These are phyloP conservation scores for Crithidia acanthocephali DNA, from an alignment of 208 protist genomes.

Conservation along the genomic window DNA sequence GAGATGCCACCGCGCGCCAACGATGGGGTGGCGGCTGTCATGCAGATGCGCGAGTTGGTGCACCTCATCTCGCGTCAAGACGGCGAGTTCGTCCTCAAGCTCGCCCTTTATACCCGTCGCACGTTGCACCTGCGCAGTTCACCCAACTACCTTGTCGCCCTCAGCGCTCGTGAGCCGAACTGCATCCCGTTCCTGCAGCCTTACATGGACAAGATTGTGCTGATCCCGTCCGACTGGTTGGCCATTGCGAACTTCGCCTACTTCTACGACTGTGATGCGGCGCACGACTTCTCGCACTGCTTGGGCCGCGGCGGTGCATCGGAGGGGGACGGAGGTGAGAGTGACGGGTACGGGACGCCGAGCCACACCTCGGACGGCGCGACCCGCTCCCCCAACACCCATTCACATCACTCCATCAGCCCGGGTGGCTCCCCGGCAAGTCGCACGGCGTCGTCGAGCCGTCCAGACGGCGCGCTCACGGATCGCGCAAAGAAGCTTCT, in stretches of 20 bases:
- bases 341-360: background rate
- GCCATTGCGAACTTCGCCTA: slow-evolving; percentile 88
- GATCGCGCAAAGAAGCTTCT: no score
- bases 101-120: slow-evolving; percentile 91
- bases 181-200: slow-evolving; percentile 85
- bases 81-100: slow-evolving; percentile 93
- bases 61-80: slow-evolving; percentile 64
- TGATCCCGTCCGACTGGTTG: slow-evolving; percentile 95
- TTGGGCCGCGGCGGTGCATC: no score
- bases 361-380: background rate
- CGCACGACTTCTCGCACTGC: slow-evolving; percentile 21
- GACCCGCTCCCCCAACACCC: background rate
- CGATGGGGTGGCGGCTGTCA: slow-evolving; percentile 25
- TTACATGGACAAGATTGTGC: slow-evolving; percentile 86
- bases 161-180: slow-evolving; percentile 73
- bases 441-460: background rate
- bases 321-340: background rate
- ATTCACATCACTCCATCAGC: background rate
- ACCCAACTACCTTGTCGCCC: slow-evolving; percentile 89
- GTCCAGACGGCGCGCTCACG: background rate
- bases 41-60: slow-evolving; percentile 57
- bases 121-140: slow-evolving; percentile 93
- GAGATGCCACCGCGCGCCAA: background rate
- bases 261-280: slow-evolving; percentile 53
- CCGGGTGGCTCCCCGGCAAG: background rate